A percentile compares a stretch with the other conserved stretches of the same genome.
These are phyloP conservation scores for Verticillium albo-atrum DNA, from an alignment of 2,329 filamentous ascomycete species.

Conservation along the genomic window DNA sequence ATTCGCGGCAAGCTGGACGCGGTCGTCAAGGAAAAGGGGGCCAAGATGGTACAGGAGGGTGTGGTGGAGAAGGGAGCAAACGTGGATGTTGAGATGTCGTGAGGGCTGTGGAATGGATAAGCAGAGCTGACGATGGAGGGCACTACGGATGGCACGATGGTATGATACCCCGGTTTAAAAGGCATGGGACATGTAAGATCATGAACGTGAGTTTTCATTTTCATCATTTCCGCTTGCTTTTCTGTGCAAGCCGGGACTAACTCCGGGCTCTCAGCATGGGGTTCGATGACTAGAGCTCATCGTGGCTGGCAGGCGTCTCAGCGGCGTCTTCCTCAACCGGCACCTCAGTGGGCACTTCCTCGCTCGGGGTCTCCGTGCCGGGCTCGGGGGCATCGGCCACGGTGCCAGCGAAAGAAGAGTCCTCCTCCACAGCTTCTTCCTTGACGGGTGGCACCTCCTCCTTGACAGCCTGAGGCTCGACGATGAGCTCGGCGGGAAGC, in stretches of 20 bases:
- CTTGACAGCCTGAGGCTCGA: slow-evolving; percentile 28
- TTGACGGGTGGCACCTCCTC: slow-evolving; percentile 28
- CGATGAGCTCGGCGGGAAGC: slow-evolving; percentile 59
- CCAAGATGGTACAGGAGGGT: slow-evolving; percentile 56
- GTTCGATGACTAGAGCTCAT: slow-evolving; percentile 39
- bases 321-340: slow-evolving; percentile 17
- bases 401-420: slow-evolving; percentile 15
- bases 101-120: slow-evolving; percentile 5
- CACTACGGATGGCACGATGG: background rate
- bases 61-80: slow-evolving; percentile 42
- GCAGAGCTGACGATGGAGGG: slow-evolving; percentile 1
- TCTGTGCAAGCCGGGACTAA: background rate
- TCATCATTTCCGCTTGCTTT: background rate
- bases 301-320: slow-evolving; percentile 28
- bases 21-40: slow-evolving; percentile 69
- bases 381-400: slow-evolving; percentile 17
- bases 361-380: slow-evolving; percentile 20
- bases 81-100: slow-evolving; percentile 43
- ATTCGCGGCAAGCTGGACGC: slow-evolving; percentile 76
- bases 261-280: background rate
- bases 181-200: background rate
- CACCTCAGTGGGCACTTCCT: slow-evolving; percentile 20
- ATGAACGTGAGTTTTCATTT: background rate
- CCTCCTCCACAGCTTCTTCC: background rate
- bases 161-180: background rate